phyloP scores from a whole-genome alignment of 768 basidiomycete genomes.

The Sporobolomyces phaffii region DNA sequence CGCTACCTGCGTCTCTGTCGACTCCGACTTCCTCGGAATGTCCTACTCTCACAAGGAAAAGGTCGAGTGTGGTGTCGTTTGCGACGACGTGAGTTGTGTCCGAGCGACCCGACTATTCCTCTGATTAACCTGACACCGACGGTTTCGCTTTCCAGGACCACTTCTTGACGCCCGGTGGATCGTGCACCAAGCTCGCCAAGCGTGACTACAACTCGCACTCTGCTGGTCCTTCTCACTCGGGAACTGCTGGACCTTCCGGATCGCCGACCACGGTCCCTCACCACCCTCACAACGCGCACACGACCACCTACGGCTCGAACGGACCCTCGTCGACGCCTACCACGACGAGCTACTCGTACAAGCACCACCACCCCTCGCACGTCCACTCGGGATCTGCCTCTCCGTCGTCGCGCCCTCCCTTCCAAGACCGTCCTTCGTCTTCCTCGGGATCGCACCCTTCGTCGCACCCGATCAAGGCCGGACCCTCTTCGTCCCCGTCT shows the following conservation, averaged over 20 bases:
- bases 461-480: conserved; percentile 18
- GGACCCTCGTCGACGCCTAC: neutral
- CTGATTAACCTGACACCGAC: too few relatives aligned
- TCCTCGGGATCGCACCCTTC: conserved; percentile 1
- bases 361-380: conserved; percentile 22
- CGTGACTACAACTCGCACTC: conserved; percentile 15
- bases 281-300: conserved; percentile 21
- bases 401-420: conserved; percentile 4
- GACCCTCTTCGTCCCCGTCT: neutral
- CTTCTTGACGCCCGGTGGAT: conserved; percentile 29
- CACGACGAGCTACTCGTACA: conserved; percentile 25
- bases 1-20: conserved; percentile 27
- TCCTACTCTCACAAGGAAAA: conserved; percentile 3
- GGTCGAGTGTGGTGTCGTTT: conserved; percentile 25
- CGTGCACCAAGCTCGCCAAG: conserved; percentile 32
- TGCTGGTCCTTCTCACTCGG: conserved; percentile 1
- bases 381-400: neutral
- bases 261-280: conserved; percentile 2
- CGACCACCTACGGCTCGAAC: conserved; percentile 1
- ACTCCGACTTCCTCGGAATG: conserved; percentile 35
- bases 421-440: conserved; percentile 3
- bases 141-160: conserved; percentile 26
- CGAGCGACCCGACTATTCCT: too few relatives aligned
- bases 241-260: conserved; percentile 2
- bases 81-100: conserved; percentile 30